phyloP scores from a whole-genome alignment of 345 rosid species.

The Dipteronia sinensis region DNA sequence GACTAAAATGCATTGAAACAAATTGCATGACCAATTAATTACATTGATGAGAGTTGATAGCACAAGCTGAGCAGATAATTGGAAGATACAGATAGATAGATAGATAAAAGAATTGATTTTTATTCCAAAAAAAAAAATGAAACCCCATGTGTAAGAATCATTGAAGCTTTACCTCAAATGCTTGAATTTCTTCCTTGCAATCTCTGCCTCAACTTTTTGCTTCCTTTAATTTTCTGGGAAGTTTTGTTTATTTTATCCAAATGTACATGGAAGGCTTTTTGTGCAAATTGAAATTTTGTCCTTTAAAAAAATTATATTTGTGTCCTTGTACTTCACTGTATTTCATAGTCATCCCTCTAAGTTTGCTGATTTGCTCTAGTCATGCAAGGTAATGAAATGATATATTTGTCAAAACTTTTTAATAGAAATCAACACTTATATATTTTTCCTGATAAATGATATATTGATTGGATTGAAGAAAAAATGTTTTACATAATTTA shows the following conservation, averaged over 20 bases:
- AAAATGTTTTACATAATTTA: too few species aligned
- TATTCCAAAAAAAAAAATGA: background rate
- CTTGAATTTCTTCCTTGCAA: background rate
- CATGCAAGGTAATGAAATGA: background rate
- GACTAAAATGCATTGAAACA: background rate
- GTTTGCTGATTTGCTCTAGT: background rate
- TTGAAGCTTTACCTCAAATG: background rate
- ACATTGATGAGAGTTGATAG: background rate
- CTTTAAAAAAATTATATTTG: background rate
- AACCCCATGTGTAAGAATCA: background rate
- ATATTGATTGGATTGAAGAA: too few species aligned
- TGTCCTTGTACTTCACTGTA: background rate
- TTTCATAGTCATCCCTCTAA: background rate
- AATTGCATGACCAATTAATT: background rate
- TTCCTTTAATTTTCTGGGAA: background rate
- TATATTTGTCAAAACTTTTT: background rate
- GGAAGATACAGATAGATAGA: background rate
- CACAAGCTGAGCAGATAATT: background rate
- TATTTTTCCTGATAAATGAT: background rate
- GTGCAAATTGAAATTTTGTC: background rate
- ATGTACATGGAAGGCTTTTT: background rate
- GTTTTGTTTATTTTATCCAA: background rate
- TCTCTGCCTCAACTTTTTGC: slow-evolving; percentile 2
- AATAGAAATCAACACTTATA: background rate
- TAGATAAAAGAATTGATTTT: background rate